Percentiles rank a stretch among this genome's conserved stretches.
phyloP scores from a whole-genome alignment of 768 basidiomycete species.

The Boletus huronensis region DNA sequence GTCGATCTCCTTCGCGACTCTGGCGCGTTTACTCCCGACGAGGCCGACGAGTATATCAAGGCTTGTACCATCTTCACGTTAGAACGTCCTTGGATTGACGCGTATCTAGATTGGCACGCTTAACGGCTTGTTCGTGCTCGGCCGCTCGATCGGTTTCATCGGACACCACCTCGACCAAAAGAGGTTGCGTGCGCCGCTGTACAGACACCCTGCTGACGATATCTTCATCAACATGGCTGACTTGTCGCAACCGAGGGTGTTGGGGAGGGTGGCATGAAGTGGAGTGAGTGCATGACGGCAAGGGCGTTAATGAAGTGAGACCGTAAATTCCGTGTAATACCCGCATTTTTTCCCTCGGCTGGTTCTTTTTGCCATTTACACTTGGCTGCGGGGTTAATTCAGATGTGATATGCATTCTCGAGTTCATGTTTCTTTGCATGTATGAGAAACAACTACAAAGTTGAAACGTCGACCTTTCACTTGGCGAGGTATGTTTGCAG shows the following conservation, averaged over 20 bases:
- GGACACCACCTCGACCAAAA: conserved; percentile 97
- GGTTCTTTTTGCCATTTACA: not conserved
- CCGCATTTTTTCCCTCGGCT: not conserved
- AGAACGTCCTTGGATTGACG: not conserved
- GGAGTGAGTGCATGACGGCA: not conserved
- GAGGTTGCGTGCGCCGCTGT: conserved; percentile 85
- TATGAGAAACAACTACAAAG: too few relatives aligned
- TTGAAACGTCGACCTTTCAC: too few relatives aligned
- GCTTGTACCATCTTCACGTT: conserved; percentile 23
- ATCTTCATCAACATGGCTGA: conserved; percentile 96
- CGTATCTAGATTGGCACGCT: conserved; percentile 70
- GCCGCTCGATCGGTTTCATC: conserved; percentile 96
- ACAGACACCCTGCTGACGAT: conserved; percentile 93
- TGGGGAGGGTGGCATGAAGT: conserved; percentile 40
- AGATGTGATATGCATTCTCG: not conserved
- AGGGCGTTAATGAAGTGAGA: conserved; percentile 1
- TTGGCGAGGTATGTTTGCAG: too few relatives aligned
- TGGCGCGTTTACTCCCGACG: conserved; percentile 93
- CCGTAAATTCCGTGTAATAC: conserved; percentile 19
- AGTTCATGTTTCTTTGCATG: not conserved
- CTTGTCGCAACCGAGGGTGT: conserved; percentile 74
- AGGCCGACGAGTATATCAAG: conserved; percentile 97
- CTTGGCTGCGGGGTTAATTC: not conserved
- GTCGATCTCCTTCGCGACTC: conserved; percentile 89
- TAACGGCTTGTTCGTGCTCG: conserved; percentile 96